These are phyloP conservation scores for Huntiella decipiens DNA, from an alignment of 2,329 filamentous ascomycete genomes.

Conservation along the genomic window DNA sequence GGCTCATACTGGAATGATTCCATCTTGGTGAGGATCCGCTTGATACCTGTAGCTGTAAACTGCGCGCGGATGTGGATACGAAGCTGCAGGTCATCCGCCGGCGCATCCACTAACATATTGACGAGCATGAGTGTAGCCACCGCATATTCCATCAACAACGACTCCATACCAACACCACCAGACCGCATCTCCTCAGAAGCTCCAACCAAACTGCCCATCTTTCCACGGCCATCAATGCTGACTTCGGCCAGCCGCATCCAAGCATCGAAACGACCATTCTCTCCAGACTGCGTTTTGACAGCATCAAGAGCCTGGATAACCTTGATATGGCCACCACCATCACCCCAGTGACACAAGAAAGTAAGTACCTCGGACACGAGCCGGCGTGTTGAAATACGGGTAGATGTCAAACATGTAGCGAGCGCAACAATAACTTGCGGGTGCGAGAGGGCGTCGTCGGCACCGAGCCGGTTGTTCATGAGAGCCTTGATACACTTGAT, in stretches of 20 bases:
- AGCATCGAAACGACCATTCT: conserved; percentile 89
- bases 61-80: conserved; percentile 89
- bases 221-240: conserved; percentile 87
- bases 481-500: conserved; percentile 92
- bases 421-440: conserved; percentile 80
- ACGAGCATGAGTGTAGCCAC: conserved; percentile 85
- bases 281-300: conserved; percentile 70
- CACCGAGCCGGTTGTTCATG: conserved; percentile 99
- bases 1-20: conserved; percentile 95
- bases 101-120: conserved; percentile 90
- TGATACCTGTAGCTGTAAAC: conserved; percentile 89
- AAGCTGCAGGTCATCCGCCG: conserved; percentile 72
- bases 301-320: conserved; percentile 86
- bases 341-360: conserved; percentile 86
- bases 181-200: conserved; percentile 91
- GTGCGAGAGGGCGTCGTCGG: conserved; percentile 81
- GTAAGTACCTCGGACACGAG: conserved; percentile 91
- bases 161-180: conserved; percentile 96
- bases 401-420: conserved; percentile 69
- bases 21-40: conserved; percentile 89
- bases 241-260: conserved; percentile 99
- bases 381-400: conserved; percentile 78
- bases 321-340: conserved; percentile 75
- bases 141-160: conserved; percentile 96
- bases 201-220: conserved; percentile 95